Base-by-base conservation (phyloP, 2,329 filamentous ascomycete species). In the Aspergillus alliaceus region DNA sequence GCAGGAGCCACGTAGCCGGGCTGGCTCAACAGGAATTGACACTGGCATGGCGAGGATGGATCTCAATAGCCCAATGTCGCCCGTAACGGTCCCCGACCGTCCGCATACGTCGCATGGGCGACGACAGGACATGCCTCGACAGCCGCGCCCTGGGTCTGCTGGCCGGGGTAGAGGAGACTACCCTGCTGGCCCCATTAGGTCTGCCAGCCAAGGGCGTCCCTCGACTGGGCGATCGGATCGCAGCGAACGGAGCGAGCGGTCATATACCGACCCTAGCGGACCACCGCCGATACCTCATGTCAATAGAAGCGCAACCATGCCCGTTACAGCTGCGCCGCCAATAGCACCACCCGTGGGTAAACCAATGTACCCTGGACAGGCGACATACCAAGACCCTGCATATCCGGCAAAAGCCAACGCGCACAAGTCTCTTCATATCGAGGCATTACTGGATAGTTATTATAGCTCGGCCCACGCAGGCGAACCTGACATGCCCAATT, bases 401-500 rank as follows among this genome's bases (percentile, higher is more conserved):
- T 64, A 63, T 22, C 60, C 61, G 58, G 18, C 67, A 67, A 44
- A 44, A 18, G 15, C 14, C 40, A 44, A 44, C 46, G 48, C 54
- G 15, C 52, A 58, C 31, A 65, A 70, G 46, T 59, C 64, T 8
- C 32, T 59, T 27, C 62, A 64, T 27, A 69, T 69, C 20, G 71
- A 75, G 42, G 74, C 79, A 25, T 78, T 79, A 44, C 62, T 84
- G 40, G 80, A 81, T 35, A 79, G 79, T 54, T 75, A 85, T 53
- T 82, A 83, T 56, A 81, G 82, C 66, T 76, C 65, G 75, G 80
- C 64, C 74, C 80, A 64, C 61, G 54, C 71, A 35, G 65, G 71
- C 51, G 81, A 84, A 49, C 78, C 79, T 18, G 84, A 86, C 48
- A 86, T 87, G 84, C 85, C 85, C 2, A 82, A 88, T 62, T 87